These are phyloP conservation scores for Yarrowia sp. DNA, from an alignment of 805 yeast species.

Conservation along the genomic window DNA sequence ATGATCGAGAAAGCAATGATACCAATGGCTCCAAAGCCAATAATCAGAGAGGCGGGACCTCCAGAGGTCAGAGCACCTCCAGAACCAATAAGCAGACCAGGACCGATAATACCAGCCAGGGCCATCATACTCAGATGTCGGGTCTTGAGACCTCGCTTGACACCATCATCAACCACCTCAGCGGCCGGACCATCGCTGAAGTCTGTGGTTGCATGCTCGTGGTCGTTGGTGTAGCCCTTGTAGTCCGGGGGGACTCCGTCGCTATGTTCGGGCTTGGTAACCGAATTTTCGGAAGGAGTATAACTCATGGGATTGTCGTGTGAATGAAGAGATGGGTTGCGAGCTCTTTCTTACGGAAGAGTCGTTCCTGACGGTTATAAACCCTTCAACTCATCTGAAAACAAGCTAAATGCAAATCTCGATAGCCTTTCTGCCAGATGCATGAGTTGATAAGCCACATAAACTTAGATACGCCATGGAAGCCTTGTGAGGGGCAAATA, in stretches of 20 bases:
- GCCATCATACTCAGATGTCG: slow-evolving; percentile 81
- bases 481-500: neutral
- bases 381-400: slow-evolving; percentile 17
- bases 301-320: slow-evolving; percentile 6
- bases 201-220: slow-evolving; percentile 16
- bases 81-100: slow-evolving; percentile 70
- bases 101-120: slow-evolving; percentile 79
- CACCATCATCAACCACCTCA: slow-evolving; percentile 36
- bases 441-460: slow-evolving; percentile 24
- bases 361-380: neutral
- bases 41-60: slow-evolving; percentile 52
- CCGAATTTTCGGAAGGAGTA: slow-evolving; percentile 10
- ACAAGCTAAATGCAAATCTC: neutral
- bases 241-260: neutral
- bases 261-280: neutral
- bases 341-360: neutral
- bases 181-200: slow-evolving; percentile 15
- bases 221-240: neutral
- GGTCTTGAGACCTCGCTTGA: slow-evolving; percentile 48
- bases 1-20: slow-evolving; percentile 53
- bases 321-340: neutral
- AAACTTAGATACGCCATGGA: neutral
- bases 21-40: slow-evolving; percentile 52
- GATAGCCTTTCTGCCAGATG: neutral
- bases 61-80: slow-evolving; percentile 51